Percentiles rank a stretch among this genome's conserved stretches.
Conservation (phyloP, 805 yeast genomes). For the Ogataea ganodermae region DNA sequence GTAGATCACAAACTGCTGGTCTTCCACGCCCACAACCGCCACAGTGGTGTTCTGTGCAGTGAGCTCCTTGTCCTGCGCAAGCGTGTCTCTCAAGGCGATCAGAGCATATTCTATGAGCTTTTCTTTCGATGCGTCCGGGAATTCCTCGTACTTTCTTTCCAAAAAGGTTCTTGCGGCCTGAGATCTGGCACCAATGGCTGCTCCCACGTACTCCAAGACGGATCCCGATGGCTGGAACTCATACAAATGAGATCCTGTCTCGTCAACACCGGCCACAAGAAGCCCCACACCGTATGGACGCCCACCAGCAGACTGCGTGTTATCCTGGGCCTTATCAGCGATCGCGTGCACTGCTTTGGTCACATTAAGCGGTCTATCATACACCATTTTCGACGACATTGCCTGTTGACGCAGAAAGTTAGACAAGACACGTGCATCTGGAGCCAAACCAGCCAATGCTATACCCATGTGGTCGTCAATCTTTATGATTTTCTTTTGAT, state of each 20-base stretch:
- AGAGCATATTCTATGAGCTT: slow-evolving; percentile 83
- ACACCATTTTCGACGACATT: slow-evolving; percentile 81
- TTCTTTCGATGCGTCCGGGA: slow-evolving; percentile 61
- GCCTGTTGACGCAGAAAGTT: slow-evolving; percentile 90
- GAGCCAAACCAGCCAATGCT: slow-evolving; percentile 96
- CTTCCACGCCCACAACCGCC: slow-evolving; percentile 86
- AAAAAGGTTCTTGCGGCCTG: slow-evolving; percentile 97
- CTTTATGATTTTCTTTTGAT: slow-evolving; percentile 89
- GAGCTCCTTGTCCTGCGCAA: slow-evolving; percentile 92
- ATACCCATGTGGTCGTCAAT: slow-evolving; percentile 93
- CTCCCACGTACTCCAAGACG: slow-evolving; percentile 85
- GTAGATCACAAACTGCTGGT: slow-evolving; percentile 63
- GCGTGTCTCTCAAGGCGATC: slow-evolving; percentile 88
- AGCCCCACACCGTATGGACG: slow-evolving; percentile 99
- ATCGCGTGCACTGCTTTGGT: slow-evolving; percentile 80
- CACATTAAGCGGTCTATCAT: slow-evolving; percentile 80
- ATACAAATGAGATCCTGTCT: slow-evolving; percentile 88
- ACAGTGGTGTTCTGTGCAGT: slow-evolving; percentile 82
- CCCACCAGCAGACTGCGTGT: slow-evolving; percentile 93
- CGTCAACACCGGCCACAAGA: slow-evolving; percentile 86
- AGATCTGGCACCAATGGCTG: slow-evolving; percentile 97
- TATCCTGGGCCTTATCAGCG: slow-evolving; percentile 96
- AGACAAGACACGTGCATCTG: slow-evolving; percentile 93
- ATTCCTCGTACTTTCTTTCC: slow-evolving; percentile 78
- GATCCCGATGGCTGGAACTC: slow-evolving; percentile 98